These are phyloP conservation scores for Amanita thiersii DNA, from an alignment of 768 basidiomycete species.

Conservation along the genomic window DNA sequence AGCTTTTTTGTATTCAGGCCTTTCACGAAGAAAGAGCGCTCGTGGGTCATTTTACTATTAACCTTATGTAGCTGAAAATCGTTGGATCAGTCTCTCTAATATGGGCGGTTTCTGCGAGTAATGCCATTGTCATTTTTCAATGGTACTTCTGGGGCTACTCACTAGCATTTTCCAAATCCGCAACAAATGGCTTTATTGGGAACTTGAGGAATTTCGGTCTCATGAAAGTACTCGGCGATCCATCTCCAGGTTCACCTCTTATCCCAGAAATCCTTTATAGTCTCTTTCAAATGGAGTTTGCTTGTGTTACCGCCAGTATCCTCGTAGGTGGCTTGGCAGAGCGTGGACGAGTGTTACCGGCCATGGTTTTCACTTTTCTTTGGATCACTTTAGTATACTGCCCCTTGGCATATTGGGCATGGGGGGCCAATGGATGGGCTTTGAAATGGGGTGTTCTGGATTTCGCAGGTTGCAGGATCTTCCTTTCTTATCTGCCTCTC, in stretches of 20 bases:
- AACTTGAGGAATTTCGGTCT: slow-evolving; percentile 77
- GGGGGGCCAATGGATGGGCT: slow-evolving; percentile 79
- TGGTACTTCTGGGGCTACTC: slow-evolving; percentile 73
- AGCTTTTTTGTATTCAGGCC: slow-evolving; percentile 71
- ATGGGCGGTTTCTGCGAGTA: slow-evolving; percentile 66
- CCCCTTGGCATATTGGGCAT: slow-evolving; percentile 81
- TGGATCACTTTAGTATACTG: slow-evolving; percentile 89
- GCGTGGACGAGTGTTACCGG: slow-evolving; percentile 75
- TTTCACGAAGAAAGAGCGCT: slow-evolving; percentile 61
- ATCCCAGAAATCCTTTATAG: slow-evolving; percentile 79
- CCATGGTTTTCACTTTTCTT: slow-evolving; percentile 71
- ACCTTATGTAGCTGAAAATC: slow-evolving; percentile 5
- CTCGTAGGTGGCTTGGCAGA: slow-evolving; percentile 79
- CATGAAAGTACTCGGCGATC: slow-evolving; percentile 57
- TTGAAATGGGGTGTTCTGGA: slow-evolving; percentile 81
- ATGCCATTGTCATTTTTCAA: slow-evolving; percentile 70
- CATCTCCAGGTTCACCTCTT: slow-evolving; percentile 72
- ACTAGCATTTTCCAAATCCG: slow-evolving; percentile 73
- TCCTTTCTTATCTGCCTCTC: background rate
- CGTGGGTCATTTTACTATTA: slow-evolving; percentile 20
- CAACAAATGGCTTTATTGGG: slow-evolving; percentile 70
- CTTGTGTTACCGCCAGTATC: slow-evolving; percentile 72
- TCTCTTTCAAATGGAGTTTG: slow-evolving; percentile 86
- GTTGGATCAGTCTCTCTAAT: slow-evolving; percentile 49
- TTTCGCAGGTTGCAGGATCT: slow-evolving; percentile 57